Evolutionary conservation across 805 yeast genomes (phyloP), one percentile per base, ranked within the genome.

Genomic region (Phaffomyces opuntiae): DNA sequence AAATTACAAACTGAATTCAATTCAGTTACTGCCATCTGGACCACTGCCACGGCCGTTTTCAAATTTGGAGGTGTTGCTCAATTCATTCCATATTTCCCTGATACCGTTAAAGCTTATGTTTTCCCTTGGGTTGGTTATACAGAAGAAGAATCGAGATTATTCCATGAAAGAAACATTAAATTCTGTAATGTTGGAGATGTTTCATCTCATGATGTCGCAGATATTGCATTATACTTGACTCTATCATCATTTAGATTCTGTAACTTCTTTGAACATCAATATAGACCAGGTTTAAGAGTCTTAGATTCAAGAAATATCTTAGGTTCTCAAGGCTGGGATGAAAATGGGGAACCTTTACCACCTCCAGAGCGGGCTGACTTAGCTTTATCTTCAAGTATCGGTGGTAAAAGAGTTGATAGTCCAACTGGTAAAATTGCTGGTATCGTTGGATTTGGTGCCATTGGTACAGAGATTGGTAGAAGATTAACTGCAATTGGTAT

Each of bases 401-500:
- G 78, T 37, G 70, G 75, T 3, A 65, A 75, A 19, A 57, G 56
- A 25, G 60, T 74, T 51, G 77, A 61, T 17, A 70, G 78, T 9
- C 88, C 89, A 7, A 60, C 62, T 16, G 79, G 78, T 17, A 81
- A 78, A 56, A 67, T 66, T 17, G 88, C 72, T 2, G 77, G 81
- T 6, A 72, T 86, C 32, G 75, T 83, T 3, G 95, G 95, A 0
- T 81, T 85, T 56, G 95, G 95, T 1, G 69, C 78, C 24, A 86
- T 86, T 54, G 95, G 95, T 11, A 73, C 73, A 57, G 70, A 72
- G 34, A 77, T 83, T 46, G 93, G 81, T 6, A 62, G 62, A 39
- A 72, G 82, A 55, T 68, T 86, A 49, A 43, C 65, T 39, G 67
- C 65, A 17, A 61, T 86, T 25, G 87, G 87, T 5, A 80, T 85